Evolutionary conservation across 1,284 basidiomycete species (phyloP).

Genomic region (Cystobasidium pallidum): DNA sequence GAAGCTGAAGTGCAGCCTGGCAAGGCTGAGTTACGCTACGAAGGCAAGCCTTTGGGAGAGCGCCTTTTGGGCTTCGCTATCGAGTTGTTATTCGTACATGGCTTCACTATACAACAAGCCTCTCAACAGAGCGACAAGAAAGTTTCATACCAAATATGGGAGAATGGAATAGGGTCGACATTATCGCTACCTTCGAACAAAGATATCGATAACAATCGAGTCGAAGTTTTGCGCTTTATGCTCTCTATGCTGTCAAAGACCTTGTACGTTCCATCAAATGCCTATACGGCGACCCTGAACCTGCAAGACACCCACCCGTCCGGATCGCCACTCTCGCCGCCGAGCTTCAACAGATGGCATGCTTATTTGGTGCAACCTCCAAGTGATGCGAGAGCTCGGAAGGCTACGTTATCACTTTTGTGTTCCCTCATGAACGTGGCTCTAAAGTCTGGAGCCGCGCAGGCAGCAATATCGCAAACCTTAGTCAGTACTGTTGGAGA

Average conservation of each 20-base stretch:
- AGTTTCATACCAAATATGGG: conserved; percentile 66
- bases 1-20: conserved; percentile 35
- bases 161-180: conserved; percentile 46
- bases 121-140: conserved; percentile 65
- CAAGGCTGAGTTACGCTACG: conserved; percentile 51
- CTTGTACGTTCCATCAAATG: conserved; percentile 73
- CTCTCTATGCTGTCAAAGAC: conserved; percentile 82
- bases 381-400: conserved; percentile 39
- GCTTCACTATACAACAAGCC: conserved; percentile 83
- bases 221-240: conserved; percentile 61
- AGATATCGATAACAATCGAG: conserved; percentile 43
- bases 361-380: conserved; percentile 60
- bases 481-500: conserved; percentile 25
- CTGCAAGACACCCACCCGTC: conserved; percentile 69
- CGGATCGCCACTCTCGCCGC: conserved; percentile 59
- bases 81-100: conserved; percentile 86
- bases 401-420: conserved; percentile 68
- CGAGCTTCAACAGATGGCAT: conserved; percentile 72
- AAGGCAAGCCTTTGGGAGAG: conserved; percentile 11
- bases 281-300: conserved; percentile 62
- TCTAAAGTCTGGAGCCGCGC: conserved; percentile 57
- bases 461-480: not conserved
- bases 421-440: conserved; percentile 89
- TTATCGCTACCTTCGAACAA: not conserved
- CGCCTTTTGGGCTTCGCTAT: conserved; percentile 55